Conservation (phyloP, 768 basidiomycete genomes). For the Hortiboletus campestris region DNA sequence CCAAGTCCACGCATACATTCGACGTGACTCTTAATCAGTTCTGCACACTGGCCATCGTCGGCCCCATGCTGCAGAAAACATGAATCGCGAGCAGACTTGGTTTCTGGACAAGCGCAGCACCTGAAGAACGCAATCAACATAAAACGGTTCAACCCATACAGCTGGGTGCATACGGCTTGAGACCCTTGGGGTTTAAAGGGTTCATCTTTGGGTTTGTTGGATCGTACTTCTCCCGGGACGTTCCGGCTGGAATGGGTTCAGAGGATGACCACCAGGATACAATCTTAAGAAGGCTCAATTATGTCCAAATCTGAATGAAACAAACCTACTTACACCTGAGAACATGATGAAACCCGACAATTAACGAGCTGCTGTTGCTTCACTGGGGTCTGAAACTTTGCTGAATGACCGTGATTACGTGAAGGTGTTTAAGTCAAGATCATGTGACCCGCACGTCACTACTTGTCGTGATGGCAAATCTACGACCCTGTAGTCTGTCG, state of each 20-base stretch:
- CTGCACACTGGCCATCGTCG: conserved; percentile 76
- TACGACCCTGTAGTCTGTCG: no score
- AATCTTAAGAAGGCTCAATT: conserved; percentile 35
- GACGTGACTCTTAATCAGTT: conserved; percentile 75
- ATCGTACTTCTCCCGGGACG: conserved; percentile 54
- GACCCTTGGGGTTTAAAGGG: conserved; percentile 88
- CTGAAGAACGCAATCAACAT: conserved; percentile 39
- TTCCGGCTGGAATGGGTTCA: conserved; percentile 23
- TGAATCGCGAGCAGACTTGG: conserved; percentile 86
- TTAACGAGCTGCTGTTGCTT: no score
- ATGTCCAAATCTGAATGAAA: neutral
- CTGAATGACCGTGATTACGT: no score
- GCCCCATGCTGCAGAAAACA: conserved; percentile 78
- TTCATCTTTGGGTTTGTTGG: conserved; percentile 78
- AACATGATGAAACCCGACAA: conserved; percentile 35
- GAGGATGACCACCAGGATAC: conserved; percentile 55
- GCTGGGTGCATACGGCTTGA: conserved; percentile 76
- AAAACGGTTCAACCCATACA: neutral
- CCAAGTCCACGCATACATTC: conserved; percentile 90
- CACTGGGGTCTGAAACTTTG: no score
- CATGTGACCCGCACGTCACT: no score
- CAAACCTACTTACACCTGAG: conserved; percentile 33
- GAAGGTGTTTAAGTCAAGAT: no score
- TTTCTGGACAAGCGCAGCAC: conserved; percentile 95
- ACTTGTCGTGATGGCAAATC: no score